A percentile compares a stretch with the other conserved stretches of the same genome.
Evolutionary conservation across 495 filamentous ascomycete genomes (phyloP).

Genomic region (Hypomontagnella submonticulosa): DNA sequence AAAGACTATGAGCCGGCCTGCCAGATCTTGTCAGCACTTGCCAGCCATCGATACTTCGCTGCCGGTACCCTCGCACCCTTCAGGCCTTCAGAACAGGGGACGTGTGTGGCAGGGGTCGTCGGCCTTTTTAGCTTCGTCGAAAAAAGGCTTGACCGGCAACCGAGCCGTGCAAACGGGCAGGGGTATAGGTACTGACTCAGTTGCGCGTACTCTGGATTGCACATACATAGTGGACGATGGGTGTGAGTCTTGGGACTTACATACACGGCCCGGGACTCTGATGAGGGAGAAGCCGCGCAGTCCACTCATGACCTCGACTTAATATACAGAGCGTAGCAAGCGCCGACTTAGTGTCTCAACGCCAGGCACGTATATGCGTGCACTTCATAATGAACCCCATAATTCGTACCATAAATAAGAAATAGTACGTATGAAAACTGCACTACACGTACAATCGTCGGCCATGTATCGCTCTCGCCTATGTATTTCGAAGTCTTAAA

Average conservation of each 20-base stretch:
- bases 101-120: conserved; percentile 39
- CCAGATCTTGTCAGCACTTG: conserved; percentile 38
- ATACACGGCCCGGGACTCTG: conserved; percentile 42
- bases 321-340: conserved; percentile 49
- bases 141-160: conserved; percentile 40
- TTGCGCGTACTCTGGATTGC: conserved; percentile 14
- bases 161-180: conserved; percentile 40
- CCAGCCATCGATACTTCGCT: conserved; percentile 29
- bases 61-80: conserved; percentile 7
- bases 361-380: conserved; percentile 39
- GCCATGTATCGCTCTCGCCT: conserved; percentile 28
- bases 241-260: conserved; percentile 41
- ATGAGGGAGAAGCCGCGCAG: conserved; percentile 39
- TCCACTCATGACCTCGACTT: conserved; percentile 47
- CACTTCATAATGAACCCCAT: conserved; percentile 40
- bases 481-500: conserved; percentile 25
- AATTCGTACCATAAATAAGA: conserved; percentile 40
- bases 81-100: conserved; percentile 34
- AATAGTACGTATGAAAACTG: conserved; percentile 28
- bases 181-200: conserved; percentile 22
- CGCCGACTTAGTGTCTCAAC: conserved; percentile 43
- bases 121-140: conserved; percentile 38
- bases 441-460: conserved; percentile 22
- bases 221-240: conserved; percentile 12
- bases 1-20: conserved; percentile 32